A percentile compares a stretch with the other conserved stretches of the same genome.
These are phyloP conservation scores for Euphrasia arctica DNA, from an alignment of 305 asterid genomes.

Conservation along the genomic window DNA sequence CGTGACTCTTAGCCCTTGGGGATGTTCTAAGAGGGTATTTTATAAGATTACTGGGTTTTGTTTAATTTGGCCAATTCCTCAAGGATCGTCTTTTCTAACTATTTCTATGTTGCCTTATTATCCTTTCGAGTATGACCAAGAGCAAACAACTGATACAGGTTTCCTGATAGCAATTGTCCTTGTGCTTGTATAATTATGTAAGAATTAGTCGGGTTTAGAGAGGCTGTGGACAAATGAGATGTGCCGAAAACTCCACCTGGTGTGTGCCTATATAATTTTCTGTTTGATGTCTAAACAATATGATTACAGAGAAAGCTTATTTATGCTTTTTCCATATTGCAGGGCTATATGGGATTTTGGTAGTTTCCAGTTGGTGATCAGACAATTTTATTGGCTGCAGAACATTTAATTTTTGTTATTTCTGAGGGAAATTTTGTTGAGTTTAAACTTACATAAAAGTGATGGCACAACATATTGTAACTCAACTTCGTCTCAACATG, in stretches of 20 bases:
- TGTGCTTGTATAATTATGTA: slow-evolving; percentile 18
- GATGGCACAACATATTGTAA: no score
- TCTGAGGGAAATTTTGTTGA: slow-evolving; percentile 17
- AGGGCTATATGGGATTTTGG: slow-evolving; percentile 5
- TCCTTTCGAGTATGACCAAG: slow-evolving; percentile 37
- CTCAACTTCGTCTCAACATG: no score
- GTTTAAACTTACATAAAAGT: not conserved
- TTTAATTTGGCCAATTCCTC: not conserved
- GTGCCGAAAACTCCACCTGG: slow-evolving; percentile 16
- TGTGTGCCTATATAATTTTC: slow-evolving; percentile 5
- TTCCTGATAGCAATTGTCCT: slow-evolving; percentile 13
- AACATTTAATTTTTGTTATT: slow-evolving; percentile 6
- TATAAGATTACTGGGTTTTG: not conserved
- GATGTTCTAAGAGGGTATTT: not conserved
- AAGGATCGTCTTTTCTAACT: not conserved
- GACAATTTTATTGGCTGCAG: slow-evolving; percentile 19
- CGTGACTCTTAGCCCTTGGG: slow-evolving; percentile 41
- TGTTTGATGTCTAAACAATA: slow-evolving; percentile 1
- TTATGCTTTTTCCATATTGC: slow-evolving; percentile 12
- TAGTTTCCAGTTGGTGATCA: slow-evolving; percentile 11
- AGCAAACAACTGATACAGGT: slow-evolving; percentile 19
- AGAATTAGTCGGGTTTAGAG: slow-evolving; percentile 30
- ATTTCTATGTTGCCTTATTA: not conserved
- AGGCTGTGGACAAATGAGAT: slow-evolving; percentile 29
- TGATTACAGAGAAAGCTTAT: slow-evolving; percentile 5